A percentile compares a stretch with the other conserved stretches of the same genome.
These are phyloP conservation scores for Microstegium vimineum DNA, from an alignment of 176 grass and related monocot species.

Conservation along the genomic window DNA sequence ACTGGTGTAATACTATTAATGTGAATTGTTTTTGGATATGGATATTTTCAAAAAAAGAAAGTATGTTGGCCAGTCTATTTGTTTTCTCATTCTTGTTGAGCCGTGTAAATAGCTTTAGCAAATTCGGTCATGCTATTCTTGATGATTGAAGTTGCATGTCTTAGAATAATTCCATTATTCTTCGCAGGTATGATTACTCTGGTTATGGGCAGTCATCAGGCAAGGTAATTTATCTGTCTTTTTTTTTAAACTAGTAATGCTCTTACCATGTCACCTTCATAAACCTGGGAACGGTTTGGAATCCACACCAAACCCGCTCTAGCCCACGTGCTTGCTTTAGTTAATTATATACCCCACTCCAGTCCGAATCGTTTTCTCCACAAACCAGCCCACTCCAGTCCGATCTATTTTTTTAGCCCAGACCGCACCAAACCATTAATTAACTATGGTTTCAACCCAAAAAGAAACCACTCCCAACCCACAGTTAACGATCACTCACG, in stretches of 20 bases:
- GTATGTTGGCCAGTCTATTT: not conserved
- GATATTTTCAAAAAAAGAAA: not conserved
- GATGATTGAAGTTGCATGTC: not conserved
- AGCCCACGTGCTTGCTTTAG: too few species aligned
- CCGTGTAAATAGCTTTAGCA: not conserved
- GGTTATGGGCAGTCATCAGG: conserved; percentile 81
- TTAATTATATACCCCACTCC: too few species aligned
- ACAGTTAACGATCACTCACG: too few species aligned
- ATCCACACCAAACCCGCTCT: too few species aligned
- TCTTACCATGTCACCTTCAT: not conserved
- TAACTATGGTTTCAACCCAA: too few species aligned
- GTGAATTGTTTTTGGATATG: not conserved
- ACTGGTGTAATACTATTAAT: not conserved
- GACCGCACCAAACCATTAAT: too few species aligned
- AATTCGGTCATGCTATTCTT: not conserved
- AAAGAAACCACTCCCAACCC: too few species aligned
- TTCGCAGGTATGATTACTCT: conserved; percentile 73
- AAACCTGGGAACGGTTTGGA: too few species aligned
- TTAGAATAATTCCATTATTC: not conserved
- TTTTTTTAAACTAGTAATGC: not conserved
- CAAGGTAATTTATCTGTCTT: conserved; percentile 40
- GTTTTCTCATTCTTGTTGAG: not conserved
- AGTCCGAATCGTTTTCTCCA: too few species aligned
- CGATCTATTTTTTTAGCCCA: too few species aligned
- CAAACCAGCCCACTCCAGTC: too few species aligned